phyloP scores from a whole-genome alignment of 2,329 filamentous ascomycete genomes.

The Microcyclosporella mali region DNA sequence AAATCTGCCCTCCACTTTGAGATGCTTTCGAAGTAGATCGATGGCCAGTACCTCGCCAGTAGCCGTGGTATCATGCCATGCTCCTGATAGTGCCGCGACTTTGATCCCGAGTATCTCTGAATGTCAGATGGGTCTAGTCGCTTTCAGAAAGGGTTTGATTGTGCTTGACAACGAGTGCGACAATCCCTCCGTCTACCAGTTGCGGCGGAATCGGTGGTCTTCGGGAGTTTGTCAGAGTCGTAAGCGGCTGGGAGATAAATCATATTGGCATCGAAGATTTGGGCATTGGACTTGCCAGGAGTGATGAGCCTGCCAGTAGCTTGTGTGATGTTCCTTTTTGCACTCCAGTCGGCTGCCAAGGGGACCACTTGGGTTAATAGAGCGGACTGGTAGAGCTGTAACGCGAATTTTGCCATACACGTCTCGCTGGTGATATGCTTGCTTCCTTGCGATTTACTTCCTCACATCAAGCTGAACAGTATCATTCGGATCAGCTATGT shows the following conservation, averaged over 20 bases:
- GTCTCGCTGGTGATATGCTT: not conserved
- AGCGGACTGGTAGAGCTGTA: not conserved
- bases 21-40: constrained; percentile 2
- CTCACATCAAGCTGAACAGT: not conserved
- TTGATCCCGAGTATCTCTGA: constrained; percentile 1
- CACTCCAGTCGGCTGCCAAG: not conserved
- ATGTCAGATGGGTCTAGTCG: not conserved
- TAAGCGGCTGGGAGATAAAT: not conserved
- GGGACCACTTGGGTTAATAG: not conserved
- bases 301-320: not conserved
- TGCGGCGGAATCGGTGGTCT: not conserved
- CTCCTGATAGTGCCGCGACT: constrained; percentile 3
- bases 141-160: not conserved
- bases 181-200: not conserved
- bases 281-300: not conserved
- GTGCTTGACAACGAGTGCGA: constrained; percentile 2
- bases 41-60: not conserved
- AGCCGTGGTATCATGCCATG: constrained; percentile 2
- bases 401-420: constrained; percentile 2
- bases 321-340: not conserved
- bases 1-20: not conserved
- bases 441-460: constrained; percentile 2
- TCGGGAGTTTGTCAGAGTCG: not conserved
- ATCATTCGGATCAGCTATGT: not conserved
- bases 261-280: not conserved